A percentile compares a stretch with the other conserved stretches of the same genome.
Evolutionary conservation across 2,329 filamentous ascomycete species (phyloP).

Genomic region (Septoria petroselini): DNA sequence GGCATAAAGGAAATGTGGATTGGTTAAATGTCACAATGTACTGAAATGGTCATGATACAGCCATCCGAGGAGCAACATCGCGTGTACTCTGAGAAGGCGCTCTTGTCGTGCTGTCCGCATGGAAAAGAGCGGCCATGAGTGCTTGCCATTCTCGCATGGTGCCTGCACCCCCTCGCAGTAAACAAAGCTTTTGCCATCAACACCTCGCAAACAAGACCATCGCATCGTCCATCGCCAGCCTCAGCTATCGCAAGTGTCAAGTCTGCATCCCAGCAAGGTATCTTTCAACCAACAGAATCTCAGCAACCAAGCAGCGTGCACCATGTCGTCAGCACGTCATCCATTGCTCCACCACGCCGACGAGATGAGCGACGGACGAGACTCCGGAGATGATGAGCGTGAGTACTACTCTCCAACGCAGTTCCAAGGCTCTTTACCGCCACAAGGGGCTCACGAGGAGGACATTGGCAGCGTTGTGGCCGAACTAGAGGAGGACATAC

Average conservation of each 20-base stretch:
- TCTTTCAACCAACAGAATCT: too few species aligned
- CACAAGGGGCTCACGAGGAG: not conserved
- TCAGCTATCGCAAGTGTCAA: too few species aligned
- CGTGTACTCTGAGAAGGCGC: too few species aligned
- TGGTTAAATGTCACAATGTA: conserved; percentile 17
- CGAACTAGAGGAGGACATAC: not conserved
- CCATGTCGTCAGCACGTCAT: not conserved
- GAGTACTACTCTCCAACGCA: not conserved
- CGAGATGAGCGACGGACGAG: not conserved
- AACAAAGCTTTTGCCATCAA: too few species aligned
- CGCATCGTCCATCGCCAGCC: too few species aligned
- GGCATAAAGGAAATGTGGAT: conserved; percentile 58
- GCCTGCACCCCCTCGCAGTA: too few species aligned
- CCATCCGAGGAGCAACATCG: too few species aligned
- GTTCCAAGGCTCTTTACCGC: not conserved
- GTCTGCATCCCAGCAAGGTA: too few species aligned
- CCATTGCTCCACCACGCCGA: not conserved
- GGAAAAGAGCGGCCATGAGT: not conserved
- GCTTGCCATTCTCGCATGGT: too few species aligned
- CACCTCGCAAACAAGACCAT: too few species aligned
- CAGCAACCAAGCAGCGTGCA: not conserved
- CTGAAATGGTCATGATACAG: not conserved
- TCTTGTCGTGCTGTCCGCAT: not conserved
- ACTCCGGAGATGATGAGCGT: not conserved
- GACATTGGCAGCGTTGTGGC: not conserved